Evolutionary conservation across 2,329 filamentous ascomycete genomes (phyloP).

Genomic region (Alternaria angustiovoidea): DNA sequence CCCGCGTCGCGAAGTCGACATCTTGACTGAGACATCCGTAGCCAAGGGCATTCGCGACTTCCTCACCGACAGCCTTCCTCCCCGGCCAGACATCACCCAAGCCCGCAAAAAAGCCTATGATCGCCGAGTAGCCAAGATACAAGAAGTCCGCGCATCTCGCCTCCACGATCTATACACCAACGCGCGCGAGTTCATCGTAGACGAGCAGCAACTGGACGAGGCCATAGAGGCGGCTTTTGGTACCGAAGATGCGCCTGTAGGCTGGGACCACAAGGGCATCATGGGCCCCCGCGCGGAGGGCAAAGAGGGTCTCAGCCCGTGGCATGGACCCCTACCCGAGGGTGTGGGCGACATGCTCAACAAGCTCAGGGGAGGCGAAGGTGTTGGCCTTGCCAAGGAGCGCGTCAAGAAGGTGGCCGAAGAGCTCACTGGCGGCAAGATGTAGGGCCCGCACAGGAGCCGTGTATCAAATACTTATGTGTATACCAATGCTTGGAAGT

Average conservation of each 20-base stretch:
- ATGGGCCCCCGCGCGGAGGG: slow-evolving; percentile 27
- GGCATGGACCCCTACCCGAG: slow-evolving; percentile 42
- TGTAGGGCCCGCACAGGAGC: slow-evolving; percentile 27
- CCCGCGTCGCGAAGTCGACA: slow-evolving; percentile 72
- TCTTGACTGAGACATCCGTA: slow-evolving; percentile 42
- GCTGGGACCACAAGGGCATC: slow-evolving; percentile 46
- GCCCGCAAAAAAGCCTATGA: slow-evolving; percentile 46
- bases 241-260: slow-evolving; percentile 59
- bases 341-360: slow-evolving; percentile 44
- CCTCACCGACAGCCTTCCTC: slow-evolving; percentile 43
- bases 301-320: slow-evolving; percentile 41
- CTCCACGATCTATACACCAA: slow-evolving; percentile 91
- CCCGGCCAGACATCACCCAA: slow-evolving; percentile 33
- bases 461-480: slow-evolving; percentile 1
- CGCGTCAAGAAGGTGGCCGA: slow-evolving; percentile 71
- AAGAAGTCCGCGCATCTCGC: slow-evolving; percentile 70
- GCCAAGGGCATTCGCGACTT: slow-evolving; percentile 45
- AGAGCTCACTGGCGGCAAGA: slow-evolving; percentile 72
- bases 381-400: slow-evolving; percentile 59
- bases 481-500: not conserved
- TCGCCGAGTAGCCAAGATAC: slow-evolving; percentile 60
- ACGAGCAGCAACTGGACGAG: slow-evolving; percentile 76
- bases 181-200: slow-evolving; percentile 85
- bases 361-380: slow-evolving; percentile 48
- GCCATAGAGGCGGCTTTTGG: slow-evolving; percentile 81